Base-by-base conservation (phyloP, 2,329 filamentous ascomycete genomes). In the Diaporthe sp. region DNA sequence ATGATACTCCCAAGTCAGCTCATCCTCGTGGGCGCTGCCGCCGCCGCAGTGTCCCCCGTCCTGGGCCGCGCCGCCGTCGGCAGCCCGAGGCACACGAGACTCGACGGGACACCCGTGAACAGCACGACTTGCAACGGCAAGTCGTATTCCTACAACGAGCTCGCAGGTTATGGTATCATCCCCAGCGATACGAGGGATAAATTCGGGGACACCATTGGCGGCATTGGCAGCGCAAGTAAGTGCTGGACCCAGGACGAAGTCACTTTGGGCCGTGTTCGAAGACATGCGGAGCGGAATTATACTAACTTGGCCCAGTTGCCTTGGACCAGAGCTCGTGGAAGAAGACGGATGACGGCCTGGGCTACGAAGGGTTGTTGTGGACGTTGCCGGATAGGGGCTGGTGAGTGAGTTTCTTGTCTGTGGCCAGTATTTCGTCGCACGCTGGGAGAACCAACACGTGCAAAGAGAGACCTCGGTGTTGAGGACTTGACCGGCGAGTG, bases 371-470 rank as follows among this genome's bases (percentile, higher is more conserved):
- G 22, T 87, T 89, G 5, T 80, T 94, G 31, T 95, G 89, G 83
- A 86, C 87, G 17, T 82, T 94, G 22, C 93, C 93, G 1, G 92
- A 94, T 80, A 87, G 92, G 76, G 93, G 93, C 51, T 95, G 93
- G 74, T 75, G 59, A 72, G 73, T 57, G 89, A 89, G 80, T 57
- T 34, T 34, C 42, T 28, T 44, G 37, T 68, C 13, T 3, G 1
- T 19, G 31, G n/a, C 31, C 3, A 13, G 22, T 25, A 2, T 22
- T 46, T 25, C 13, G 10, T 22, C 9, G 15, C 65, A 39, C 5
- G 13, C 15, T 39, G 31, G 22, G n/a, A 19, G 34, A 13, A 17
- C 28, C 12, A 22, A 22, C 3, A 37, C 19, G 12, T 37, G 22
- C 12, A 34, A 37, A n/a, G 22, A 39, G 25, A 31, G 19, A 51